These are phyloP conservation scores for Wallacemonas sp. DNA, from an alignment of 208 protist species.

Conservation along the genomic window DNA sequence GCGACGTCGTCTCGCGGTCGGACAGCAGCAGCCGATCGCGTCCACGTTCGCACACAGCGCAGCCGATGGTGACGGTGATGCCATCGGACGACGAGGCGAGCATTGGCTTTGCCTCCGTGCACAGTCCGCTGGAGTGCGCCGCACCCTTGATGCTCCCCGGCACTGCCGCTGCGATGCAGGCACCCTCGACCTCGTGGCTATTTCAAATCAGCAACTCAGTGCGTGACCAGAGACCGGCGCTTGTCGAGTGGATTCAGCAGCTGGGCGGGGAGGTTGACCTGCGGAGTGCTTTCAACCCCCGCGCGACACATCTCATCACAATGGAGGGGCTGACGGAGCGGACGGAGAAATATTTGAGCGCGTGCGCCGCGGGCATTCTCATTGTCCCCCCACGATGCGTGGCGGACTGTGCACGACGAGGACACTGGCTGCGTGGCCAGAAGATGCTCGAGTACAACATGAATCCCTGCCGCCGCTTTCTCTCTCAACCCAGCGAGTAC, in stretches of 20 bases:
- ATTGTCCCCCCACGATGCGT: constrained; percentile 75
- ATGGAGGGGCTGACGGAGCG: constrained; percentile 68
- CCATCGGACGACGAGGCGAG: constrained; percentile 1
- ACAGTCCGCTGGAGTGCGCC: constrained; percentile 4
- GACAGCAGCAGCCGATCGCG: constrained; percentile 1
- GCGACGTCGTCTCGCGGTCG: background rate
- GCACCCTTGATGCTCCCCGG: constrained; percentile 4
- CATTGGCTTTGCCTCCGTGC: background rate
- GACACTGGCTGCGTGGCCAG: constrained; percentile 50
- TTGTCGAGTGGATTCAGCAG: constrained; percentile 33
- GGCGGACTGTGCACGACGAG: constrained; percentile 47
- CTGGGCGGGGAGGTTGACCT: constrained; percentile 53
- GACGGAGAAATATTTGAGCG: constrained; percentile 75
- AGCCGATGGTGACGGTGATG: background rate
- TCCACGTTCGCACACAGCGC: background rate
- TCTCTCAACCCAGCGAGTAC: background rate
- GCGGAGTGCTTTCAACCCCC: constrained; percentile 31
- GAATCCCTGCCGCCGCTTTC: constrained; percentile 39
- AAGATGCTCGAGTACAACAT: constrained; percentile 51
- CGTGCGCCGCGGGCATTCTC: constrained; percentile 53
- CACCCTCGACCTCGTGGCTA: constrained; percentile 14
- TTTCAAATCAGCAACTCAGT: constrained; percentile 79
- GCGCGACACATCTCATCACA: constrained; percentile 53
- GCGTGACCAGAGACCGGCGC: constrained; percentile 23
- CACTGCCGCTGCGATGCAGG: background rate